A percentile compares a stretch with the other conserved stretches of the same genome.
Conservation (phyloP, 2,329 filamentous ascomycete species). For the Ophiostoma pallidulum region DNA sequence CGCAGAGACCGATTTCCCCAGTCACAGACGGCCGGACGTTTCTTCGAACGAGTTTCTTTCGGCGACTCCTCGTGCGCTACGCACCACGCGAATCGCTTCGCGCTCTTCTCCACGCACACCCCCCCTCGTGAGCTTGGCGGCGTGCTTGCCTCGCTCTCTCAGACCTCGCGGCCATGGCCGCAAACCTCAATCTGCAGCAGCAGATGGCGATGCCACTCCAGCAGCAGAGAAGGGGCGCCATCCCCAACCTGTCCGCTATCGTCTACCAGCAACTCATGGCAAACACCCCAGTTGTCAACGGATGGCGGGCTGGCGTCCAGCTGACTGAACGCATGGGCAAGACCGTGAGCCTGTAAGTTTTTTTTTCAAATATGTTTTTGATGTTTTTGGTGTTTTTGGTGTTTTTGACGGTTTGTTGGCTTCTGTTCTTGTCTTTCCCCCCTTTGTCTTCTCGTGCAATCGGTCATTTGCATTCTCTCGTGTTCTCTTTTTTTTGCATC, state of each 20-base stretch:
- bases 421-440: neutral
- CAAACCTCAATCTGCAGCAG: constrained; percentile 38
- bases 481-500: neutral
- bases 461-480: too few relatives aligned
- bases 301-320: constrained; percentile 32
- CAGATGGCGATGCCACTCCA: constrained; percentile 42
- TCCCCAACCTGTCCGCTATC: constrained; percentile 23
- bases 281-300: constrained; percentile 23
- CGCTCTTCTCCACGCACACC: neutral
- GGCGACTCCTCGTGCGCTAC: too few relatives aligned
- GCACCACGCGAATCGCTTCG: too few relatives aligned
- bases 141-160: neutral
- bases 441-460: neutral
- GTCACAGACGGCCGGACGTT: too few relatives aligned
- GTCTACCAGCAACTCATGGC: constrained; percentile 24
- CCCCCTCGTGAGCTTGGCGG: neutral
- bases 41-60: too few relatives aligned
- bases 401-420: neutral
- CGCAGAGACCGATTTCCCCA: neutral
- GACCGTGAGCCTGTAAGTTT: constrained; percentile 33
- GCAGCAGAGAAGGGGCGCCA: constrained; percentile 31
- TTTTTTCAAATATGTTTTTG: neutral
- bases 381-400: neutral
- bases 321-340: constrained; percentile 34
- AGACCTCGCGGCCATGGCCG: constrained; percentile 44